Evolutionary conservation across 1,284 basidiomycete genomes (phyloP).

Genomic region (Papiliotrema fonsecae): DNA sequence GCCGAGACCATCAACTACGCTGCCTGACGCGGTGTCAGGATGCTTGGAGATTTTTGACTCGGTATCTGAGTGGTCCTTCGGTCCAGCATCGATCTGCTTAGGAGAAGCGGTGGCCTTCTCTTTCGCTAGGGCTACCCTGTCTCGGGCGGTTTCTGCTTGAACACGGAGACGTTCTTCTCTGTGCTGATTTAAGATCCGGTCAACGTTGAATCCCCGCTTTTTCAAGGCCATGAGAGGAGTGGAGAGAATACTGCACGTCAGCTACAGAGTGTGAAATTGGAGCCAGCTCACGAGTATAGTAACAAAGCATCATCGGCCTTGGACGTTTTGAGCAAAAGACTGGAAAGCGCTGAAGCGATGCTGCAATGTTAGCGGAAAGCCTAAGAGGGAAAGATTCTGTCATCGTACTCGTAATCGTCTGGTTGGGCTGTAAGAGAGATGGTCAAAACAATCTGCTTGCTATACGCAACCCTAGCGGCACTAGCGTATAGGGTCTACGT

Average conservation of each 20-base stretch:
- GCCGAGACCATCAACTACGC: too few species aligned
- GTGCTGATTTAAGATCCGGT: constrained; percentile 83
- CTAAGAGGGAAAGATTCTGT: not conserved
- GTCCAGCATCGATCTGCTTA: too few species aligned
- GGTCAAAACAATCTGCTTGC: constrained; percentile 66
- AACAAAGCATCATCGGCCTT: constrained; percentile 78
- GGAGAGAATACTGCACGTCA: constrained; percentile 60
- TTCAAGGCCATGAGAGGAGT: constrained; percentile 80
- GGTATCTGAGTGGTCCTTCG: too few species aligned
- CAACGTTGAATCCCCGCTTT: constrained; percentile 64
- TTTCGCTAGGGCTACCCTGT: constrained; percentile 35
- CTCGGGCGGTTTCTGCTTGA: constrained; percentile 44
- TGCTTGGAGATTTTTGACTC: too few species aligned
- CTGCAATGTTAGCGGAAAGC: constrained; percentile 46
- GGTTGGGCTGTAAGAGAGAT: constrained; percentile 66
- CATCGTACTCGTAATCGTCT: constrained; percentile 81
- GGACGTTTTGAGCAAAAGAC: constrained; percentile 65
- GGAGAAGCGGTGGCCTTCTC: not conserved
- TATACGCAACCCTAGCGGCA: constrained; percentile 53
- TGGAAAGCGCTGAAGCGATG: constrained; percentile 73
- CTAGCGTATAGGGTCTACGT: constrained; percentile 62
- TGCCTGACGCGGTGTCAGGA: too few species aligned
- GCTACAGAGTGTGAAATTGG: not conserved
- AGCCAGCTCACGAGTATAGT: constrained; percentile 64
- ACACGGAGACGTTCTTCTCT: constrained; percentile 64